A percentile compares a stretch with the other conserved stretches of the same genome.
Conservation (phyloP, 1,284 basidiomycete genomes). For the Trichosporon ovoides region DNA sequence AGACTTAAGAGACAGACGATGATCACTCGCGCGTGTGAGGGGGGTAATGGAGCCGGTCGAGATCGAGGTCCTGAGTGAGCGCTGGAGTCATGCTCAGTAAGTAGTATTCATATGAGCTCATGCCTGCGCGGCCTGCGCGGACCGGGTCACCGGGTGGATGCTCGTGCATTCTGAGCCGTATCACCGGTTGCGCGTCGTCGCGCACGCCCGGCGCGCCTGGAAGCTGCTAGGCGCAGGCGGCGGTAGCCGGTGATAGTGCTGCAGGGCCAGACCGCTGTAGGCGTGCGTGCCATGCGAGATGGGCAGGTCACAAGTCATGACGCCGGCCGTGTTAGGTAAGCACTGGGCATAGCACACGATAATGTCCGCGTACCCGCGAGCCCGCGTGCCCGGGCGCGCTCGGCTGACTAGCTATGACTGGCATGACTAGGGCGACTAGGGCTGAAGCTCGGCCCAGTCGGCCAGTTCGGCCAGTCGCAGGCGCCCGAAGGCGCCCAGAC, state of each 20-base stretch:
- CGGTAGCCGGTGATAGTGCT: neutral
- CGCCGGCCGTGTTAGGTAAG: neutral
- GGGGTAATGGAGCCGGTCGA: neutral
- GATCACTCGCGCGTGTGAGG: neutral
- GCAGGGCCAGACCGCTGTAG: neutral
- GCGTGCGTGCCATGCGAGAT: neutral
- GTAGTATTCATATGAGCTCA: constrained; percentile 5
- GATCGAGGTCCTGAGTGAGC: neutral
- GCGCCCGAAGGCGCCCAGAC: neutral
- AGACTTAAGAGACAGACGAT: neutral
- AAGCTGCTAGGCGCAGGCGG: neutral
- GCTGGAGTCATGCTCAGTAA: neutral
- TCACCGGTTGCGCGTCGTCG: neutral
- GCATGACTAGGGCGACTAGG: too few species aligned
- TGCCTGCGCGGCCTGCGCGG: neutral
- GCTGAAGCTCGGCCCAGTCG: too few species aligned
- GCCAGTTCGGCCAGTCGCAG: neutral
- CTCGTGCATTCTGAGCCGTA: neutral
- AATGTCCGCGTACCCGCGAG: too few species aligned
- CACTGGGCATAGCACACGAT: neutral
- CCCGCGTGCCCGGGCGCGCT: too few species aligned
- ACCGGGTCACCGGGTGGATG: neutral
- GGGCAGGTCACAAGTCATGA: neutral
- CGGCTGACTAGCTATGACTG: too few species aligned
- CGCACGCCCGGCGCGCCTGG: constrained; percentile 5